phyloP scores from a whole-genome alignment of 75 land plant species.

The Cryptomeria japonica region DNA sequence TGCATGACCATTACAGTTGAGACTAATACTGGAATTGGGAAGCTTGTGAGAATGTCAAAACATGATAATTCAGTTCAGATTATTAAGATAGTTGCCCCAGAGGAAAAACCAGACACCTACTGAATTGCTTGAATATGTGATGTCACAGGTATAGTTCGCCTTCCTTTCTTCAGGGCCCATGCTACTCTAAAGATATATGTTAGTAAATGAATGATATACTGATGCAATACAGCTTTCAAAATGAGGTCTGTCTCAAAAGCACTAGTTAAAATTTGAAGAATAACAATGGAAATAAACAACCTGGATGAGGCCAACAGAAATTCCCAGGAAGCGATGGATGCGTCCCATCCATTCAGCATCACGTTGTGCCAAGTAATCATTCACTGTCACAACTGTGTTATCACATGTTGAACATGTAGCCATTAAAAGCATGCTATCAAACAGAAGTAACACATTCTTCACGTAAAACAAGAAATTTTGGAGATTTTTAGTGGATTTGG shows the following conservation, averaged over 20 bases:
- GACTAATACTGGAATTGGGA: neutral
- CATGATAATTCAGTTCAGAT: slow-evolving; percentile 9
- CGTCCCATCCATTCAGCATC: slow-evolving; percentile 99
- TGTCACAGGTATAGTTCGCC: slow-evolving; percentile 85
- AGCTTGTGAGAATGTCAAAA: neutral
- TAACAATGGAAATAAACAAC: slow-evolving; percentile 25
- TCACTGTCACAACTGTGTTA: slow-evolving; percentile 87
- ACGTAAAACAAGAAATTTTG: neutral
- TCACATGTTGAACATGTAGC: neutral
- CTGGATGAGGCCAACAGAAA: slow-evolving; percentile 96
- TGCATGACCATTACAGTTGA: neutral
- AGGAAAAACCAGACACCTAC: slow-evolving; percentile 40
- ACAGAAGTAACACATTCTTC: no score
- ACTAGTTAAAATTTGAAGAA: neutral
- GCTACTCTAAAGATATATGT: slow-evolving; percentile 43
- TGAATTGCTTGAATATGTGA: slow-evolving; percentile 95
- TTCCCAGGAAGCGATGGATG: slow-evolving; percentile 93
- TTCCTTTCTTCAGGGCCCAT: slow-evolving; percentile 60
- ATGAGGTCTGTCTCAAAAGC: neutral
- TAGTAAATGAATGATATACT: slow-evolving; percentile 9
- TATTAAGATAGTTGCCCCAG: neutral
- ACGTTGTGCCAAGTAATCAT: slow-evolving; percentile 97
- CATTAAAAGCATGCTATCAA: neutral
- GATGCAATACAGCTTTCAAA: slow-evolving; percentile 8
- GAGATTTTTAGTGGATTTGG: neutral